Percentiles rank a stretch among this genome's conserved stretches.
These are phyloP conservation scores for Filobasidium floriforme DNA, from an alignment of 768 basidiomycete species.

Conservation along the genomic window DNA sequence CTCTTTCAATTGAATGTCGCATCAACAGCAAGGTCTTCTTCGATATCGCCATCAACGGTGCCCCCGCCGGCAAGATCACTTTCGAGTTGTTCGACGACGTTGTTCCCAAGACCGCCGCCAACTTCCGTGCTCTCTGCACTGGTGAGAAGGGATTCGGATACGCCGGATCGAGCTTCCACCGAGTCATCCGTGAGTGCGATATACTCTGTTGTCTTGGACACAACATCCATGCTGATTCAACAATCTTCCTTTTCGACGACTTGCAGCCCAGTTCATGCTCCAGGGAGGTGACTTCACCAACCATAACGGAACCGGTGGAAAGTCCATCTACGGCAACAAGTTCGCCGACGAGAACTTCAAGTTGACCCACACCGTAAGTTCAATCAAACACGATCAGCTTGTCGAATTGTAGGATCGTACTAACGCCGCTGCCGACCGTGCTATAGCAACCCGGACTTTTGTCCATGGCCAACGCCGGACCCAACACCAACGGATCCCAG, in stretches of 20 bases:
- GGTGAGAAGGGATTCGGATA: conserved; percentile 69
- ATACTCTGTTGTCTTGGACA: no score
- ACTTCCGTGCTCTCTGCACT: conserved; percentile 73
- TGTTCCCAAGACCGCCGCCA: conserved; percentile 45
- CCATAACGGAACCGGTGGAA: conserved; percentile 45
- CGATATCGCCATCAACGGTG: conserved; percentile 35
- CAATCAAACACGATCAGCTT: background rate
- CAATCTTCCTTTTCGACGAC: background rate
- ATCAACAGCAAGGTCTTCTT: conserved; percentile 36
- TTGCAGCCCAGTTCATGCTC: conserved; percentile 53
- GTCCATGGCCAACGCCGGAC: conserved; percentile 62
- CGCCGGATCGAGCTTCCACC: conserved; percentile 60
- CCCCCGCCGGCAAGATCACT: conserved; percentile 44
- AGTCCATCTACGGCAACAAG: conserved; percentile 44
- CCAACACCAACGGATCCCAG: conserved; percentile 50
- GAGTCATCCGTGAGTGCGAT: conserved; percentile 49
- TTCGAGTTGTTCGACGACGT: conserved; percentile 79
- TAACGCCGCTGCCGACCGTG: background rate
- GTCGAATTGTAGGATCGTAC: background rate
- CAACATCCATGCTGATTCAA: background rate
- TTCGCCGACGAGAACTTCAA: conserved; percentile 45
- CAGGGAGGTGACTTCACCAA: conserved; percentile 75
- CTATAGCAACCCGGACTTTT: conserved; percentile 41
- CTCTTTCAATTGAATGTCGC: background rate
- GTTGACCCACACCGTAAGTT: conserved; percentile 31